Evolutionary conservation across 306 rosid species (phyloP).

Genomic region (Abrus pulchellus): DNA sequence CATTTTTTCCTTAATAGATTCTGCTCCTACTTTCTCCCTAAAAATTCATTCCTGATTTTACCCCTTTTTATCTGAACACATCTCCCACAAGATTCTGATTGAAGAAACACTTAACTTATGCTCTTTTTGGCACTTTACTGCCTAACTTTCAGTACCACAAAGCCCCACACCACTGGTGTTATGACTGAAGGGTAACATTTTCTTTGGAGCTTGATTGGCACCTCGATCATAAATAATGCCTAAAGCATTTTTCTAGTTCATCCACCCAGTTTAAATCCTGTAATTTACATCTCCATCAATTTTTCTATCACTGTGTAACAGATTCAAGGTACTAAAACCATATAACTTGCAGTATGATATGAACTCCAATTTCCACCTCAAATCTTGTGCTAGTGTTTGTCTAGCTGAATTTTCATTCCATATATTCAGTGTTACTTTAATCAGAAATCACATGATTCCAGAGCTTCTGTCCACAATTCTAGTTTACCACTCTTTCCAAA

Average conservation of each 20-base stretch:
- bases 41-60: constrained; percentile 1
- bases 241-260: neutral
- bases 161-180: neutral
- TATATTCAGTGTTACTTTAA: neutral
- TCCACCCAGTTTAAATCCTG: neutral
- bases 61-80: neutral
- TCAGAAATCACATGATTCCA: neutral
- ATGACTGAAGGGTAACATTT: neutral
- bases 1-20: neutral
- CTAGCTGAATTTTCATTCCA: constrained; percentile 13
- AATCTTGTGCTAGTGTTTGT: neutral
- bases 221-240: neutral
- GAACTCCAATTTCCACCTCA: constrained; percentile 2
- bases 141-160: neutral
- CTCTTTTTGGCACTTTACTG: neutral
- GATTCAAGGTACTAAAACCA: neutral
- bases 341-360: neutral
- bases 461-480: neutral
- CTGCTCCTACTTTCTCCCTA: neutral
- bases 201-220: neutral
- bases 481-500: neutral
- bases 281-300: neutral
- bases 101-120: neutral
- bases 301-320: constrained; percentile 3
- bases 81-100: neutral